Evolutionary conservation across 768 basidiomycete genomes (phyloP).

Genomic region (Tricholoma sp.): DNA sequence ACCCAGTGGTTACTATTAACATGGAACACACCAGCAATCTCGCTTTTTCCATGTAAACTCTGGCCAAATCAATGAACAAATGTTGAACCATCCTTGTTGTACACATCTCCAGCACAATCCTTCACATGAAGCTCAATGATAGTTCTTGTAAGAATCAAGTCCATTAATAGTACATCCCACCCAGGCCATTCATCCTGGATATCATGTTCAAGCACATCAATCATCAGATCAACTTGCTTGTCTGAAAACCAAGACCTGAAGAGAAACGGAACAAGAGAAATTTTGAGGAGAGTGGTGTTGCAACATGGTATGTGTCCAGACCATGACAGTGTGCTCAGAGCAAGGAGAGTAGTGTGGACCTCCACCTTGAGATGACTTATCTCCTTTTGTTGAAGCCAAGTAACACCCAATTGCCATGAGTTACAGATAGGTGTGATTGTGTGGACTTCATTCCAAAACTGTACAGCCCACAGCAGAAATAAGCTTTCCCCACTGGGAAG

Average conservation of each 20-base stretch:
- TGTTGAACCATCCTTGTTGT: no score
- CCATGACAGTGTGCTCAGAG: slow-evolving; percentile 2
- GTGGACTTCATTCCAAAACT: slow-evolving; percentile 2
- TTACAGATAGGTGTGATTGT: background rate
- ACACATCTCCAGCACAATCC: no score
- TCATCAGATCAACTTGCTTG: slow-evolving; percentile 10
- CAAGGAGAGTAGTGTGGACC: slow-evolving; percentile 1
- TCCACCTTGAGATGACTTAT: background rate
- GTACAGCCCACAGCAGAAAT: background rate
- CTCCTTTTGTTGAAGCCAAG: background rate
- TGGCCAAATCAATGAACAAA: background rate
- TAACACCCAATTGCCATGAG: background rate
- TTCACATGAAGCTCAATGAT: no score
- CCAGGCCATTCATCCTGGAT: background rate
- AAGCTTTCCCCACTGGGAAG: background rate
- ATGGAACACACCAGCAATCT: slow-evolving; percentile 13
- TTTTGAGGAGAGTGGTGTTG: background rate
- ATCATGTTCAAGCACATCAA: slow-evolving; percentile 7
- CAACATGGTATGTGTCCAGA: background rate
- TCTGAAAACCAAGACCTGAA: slow-evolving; percentile 12
- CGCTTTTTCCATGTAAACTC: background rate
- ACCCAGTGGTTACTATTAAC: slow-evolving; percentile 19
- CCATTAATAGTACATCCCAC: slow-evolving; percentile 5
- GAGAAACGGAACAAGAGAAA: slow-evolving; percentile 8
- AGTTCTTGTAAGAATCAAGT: background rate